Conservation (phyloP, 1,284 basidiomycete species). For the Sphaerobolus stellatus region DNA sequence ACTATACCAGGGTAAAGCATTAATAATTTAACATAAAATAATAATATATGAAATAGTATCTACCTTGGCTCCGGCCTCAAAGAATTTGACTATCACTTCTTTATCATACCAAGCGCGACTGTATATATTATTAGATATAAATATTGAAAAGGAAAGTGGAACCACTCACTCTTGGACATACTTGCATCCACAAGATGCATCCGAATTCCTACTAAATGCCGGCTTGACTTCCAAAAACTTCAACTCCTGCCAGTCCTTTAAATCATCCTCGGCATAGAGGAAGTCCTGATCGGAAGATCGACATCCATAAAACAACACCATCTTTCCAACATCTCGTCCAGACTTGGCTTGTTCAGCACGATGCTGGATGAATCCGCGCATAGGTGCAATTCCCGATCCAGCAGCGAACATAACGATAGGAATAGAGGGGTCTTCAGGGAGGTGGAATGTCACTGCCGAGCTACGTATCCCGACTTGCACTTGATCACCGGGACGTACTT, state of each 20-base stretch:
- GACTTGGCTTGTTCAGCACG: conserved; percentile 47
- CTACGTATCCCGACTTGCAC: conserved; percentile 47
- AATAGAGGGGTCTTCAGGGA: conserved; percentile 41
- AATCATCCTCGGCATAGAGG: conserved; percentile 43
- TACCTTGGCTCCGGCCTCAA: conserved; percentile 34
- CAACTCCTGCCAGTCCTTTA: conserved; percentile 42
- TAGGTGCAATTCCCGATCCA: conserved; percentile 51
- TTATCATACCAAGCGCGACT: conserved; percentile 50
- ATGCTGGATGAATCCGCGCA: conserved; percentile 56
- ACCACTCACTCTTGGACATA: conserved; percentile 50
- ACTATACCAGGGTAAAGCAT: conserved; percentile 26
- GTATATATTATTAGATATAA: background rate
- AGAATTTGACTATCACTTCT: conserved; percentile 35
- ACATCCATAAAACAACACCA: conserved; percentile 52
- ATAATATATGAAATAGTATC: background rate
- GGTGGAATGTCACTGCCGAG: conserved; percentile 46
- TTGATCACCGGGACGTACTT: conserved; percentile 41
- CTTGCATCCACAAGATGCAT: conserved; percentile 43
- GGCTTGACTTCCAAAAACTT: conserved; percentile 51
- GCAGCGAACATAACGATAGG: conserved; percentile 52
- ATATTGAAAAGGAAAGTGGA: background rate
- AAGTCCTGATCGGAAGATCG: conserved; percentile 44
- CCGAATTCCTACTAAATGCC: conserved; percentile 44
- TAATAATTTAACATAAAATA: background rate
- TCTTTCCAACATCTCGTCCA: conserved; percentile 45